Base-by-base conservation (phyloP, 148 eudicot species). In the Amaranthus hypochondriacus region DNA sequence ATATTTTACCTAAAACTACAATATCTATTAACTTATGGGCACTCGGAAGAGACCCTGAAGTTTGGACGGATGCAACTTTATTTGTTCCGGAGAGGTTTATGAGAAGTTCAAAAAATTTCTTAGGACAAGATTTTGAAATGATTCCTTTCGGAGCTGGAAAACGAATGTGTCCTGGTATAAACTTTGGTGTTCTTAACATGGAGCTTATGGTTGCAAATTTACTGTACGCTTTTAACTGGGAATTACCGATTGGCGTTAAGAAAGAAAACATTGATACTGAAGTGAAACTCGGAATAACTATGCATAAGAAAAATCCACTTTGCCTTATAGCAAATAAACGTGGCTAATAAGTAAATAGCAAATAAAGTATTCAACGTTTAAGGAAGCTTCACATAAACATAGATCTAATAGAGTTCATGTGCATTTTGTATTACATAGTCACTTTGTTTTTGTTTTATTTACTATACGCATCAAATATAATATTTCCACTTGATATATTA, bases 111-210 rank as follows among this genome's bases (percentile, higher is more conserved):
- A 59, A 72, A 56, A 76, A 78, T 39, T 81, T 56, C 46, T 68
- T 43, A 75, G 86, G 84, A 0, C 70, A 77, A 15, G 76, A 82
- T 54, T 80, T 77, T 46, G 73, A 80, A 66, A 50, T 79, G 7
- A 48, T 81, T 44, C 86, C 89, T 2, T 83, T 86, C 42, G 86
- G 89, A 2, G 65, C 84, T 0, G 89, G 87, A 8, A 70, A 85
- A 43, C 80, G 87, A 75, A 62, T 70, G 9, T 84, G 89, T 52
- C 86, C 89, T 2, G 86, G 81, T 2, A 9, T 82, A 46, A 58
- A 72, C 2, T 15, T 86, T 28, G 89, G 85, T 42, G 46, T 66
- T 50, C 71, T 81, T 4, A 80, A 56, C 52, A 64, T 82, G n/a
- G 82, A 78, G 75, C 73, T 84, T 0, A 56, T 70, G 10, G 76